Base-by-base conservation (phyloP, 208 protist species). In the Angomonas ambiguus region DNA sequence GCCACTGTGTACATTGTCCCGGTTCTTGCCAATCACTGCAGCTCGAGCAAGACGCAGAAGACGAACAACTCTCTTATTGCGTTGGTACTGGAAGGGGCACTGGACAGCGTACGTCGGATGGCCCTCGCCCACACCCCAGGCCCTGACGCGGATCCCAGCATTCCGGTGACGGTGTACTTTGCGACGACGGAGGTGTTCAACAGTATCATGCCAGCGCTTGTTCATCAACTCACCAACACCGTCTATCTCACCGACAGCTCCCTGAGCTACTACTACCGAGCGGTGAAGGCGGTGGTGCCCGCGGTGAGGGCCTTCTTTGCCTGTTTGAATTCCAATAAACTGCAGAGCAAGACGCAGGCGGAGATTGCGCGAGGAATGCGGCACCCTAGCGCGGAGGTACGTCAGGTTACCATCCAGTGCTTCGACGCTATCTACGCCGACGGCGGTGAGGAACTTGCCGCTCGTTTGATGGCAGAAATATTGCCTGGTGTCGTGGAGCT, bases 391-490 rank as follows among this genome's bases (percentile, higher is more conserved):
- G 71, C 78, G 20, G 65, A 87, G 51, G 90, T 93, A 56, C 87
- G 90, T 10, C 76, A 79, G 33, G 67, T 81, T 67, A 77, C 82
- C 10, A 69, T 96, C 38, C 28, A 80, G 38, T 87, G 79, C 61
- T 68, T 96, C 20, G 85, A 92, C 63, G 80, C 77, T 42, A 78
- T 96, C 63, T 96, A 96, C 83, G 85, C 80, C 2, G 90, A 93
- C 63, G 90, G 90, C 62, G 90, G 90, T n/a, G 87, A 92, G 55
- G 90, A 95, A 76, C 65, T 95, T 64, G 90, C 90, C 22, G 78
- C 90, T 56, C 84, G 85, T 8, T 68, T 96, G 33, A 96, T 96
- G 90, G 87, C 87, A 25, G 87, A 96, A 71, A 91, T 93, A 80
- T 64, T 93, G 68, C 87, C 90, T 1, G 74, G 84, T n/a, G 87